phyloP scores from a whole-genome alignment of 805 yeast species.

The Candida dendrica region DNA sequence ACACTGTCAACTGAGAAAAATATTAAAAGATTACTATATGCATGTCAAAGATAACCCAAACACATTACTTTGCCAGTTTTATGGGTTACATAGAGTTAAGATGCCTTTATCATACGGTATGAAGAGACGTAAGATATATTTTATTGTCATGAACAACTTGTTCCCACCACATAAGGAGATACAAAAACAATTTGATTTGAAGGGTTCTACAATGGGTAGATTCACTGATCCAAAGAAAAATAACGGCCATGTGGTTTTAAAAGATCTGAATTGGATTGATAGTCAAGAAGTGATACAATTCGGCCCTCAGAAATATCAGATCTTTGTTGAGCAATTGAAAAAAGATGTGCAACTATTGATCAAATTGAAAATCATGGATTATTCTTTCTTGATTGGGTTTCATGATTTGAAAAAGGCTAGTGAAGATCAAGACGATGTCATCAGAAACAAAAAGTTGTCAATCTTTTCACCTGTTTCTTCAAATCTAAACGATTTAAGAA shows the following conservation, averaged over 20 bases:
- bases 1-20: conserved; percentile 71
- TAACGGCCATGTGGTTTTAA: conserved; percentile 46
- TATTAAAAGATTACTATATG: conserved; percentile 66
- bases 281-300: conserved; percentile 55
- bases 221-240: conserved; percentile 33
- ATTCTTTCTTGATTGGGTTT: conserved; percentile 81
- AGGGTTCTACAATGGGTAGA: conserved; percentile 88
- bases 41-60: conserved; percentile 83
- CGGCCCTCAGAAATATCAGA: conserved; percentile 61
- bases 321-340: conserved; percentile 62
- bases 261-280: conserved; percentile 86
- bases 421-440: conserved; percentile 26
- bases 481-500: conserved; percentile 24
- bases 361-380: conserved; percentile 87
- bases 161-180: conserved; percentile 91
- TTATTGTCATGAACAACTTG: conserved; percentile 92
- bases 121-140: conserved; percentile 70
- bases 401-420: conserved; percentile 62
- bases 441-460: conserved; percentile 31
- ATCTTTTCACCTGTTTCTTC: conserved; percentile 22
- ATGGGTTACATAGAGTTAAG: conserved; percentile 90
- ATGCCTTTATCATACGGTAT: conserved; percentile 52
- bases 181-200: conserved; percentile 80
- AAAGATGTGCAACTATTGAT: conserved; percentile 70
- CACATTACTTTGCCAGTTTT: conserved; percentile 89